These are phyloP conservation scores for Botryotinia convoluta DNA, from an alignment of 2,329 filamentous ascomycete species.

Conservation along the genomic window DNA sequence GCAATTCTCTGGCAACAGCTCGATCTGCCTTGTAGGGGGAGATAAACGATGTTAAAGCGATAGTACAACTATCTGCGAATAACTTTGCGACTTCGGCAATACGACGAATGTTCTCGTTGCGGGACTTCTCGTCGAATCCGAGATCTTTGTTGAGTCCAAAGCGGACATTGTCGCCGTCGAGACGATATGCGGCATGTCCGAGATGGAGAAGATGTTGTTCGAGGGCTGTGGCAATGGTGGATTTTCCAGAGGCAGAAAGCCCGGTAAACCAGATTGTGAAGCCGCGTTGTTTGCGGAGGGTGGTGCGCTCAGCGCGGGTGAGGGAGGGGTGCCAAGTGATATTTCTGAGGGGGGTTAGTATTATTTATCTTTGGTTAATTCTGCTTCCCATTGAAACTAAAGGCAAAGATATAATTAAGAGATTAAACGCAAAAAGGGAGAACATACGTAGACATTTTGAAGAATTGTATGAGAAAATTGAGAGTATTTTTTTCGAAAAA, in stretches of 20 bases:
- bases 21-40: constrained; percentile 90
- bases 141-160: constrained; percentile 98
- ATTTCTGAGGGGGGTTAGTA: constrained; percentile 57
- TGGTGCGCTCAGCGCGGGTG: constrained; percentile 72
- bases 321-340: constrained; percentile 85
- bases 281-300: constrained; percentile 76
- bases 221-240: constrained; percentile 91
- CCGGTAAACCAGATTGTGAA: constrained; percentile 98
- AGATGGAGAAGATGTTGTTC: constrained; percentile 94
- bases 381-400: neutral
- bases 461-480: neutral
- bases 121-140: constrained; percentile 87
- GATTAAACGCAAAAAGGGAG: neutral
- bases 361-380: neutral
- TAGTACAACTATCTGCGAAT: constrained; percentile 84
- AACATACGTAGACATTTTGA: constrained; percentile 20
- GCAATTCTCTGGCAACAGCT: constrained; percentile 75
- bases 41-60: constrained; percentile 96
- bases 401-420: neutral
- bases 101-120: constrained; percentile 95
- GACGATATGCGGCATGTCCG: constrained; percentile 79
- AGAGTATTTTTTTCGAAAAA: neutral
- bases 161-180: constrained; percentile 97
- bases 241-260: constrained; percentile 94
- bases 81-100: constrained; percentile 92